Conservation (phyloP, 2,329 filamentous ascomycete species). For the Juglanconis sp. region DNA sequence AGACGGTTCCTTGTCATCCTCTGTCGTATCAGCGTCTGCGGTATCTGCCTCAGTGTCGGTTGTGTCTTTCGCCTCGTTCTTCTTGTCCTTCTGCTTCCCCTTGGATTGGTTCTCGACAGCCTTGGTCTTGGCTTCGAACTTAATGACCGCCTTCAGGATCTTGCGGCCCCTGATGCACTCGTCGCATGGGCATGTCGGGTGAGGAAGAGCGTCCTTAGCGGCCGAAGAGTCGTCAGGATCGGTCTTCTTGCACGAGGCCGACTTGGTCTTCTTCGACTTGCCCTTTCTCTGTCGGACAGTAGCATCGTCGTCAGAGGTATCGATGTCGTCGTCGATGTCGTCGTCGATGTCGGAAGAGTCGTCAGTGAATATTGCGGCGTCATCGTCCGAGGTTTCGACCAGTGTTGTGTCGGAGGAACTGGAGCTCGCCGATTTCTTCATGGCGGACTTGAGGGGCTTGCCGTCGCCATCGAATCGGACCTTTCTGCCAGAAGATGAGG, state of each 20-base stretch:
- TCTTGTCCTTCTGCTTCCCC: constrained; percentile 22
- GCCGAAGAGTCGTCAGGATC: constrained; percentile 15
- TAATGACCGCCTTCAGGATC: constrained; percentile 21
- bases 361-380: constrained; percentile 7
- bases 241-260: constrained; percentile 9
- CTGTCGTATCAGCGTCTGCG: constrained; percentile 1
- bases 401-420: constrained; percentile 18
- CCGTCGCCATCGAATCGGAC: constrained; percentile 38
- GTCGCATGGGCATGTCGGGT: constrained; percentile 33
- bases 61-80: background rate
- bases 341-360: constrained; percentile 10
- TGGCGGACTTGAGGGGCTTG: constrained; percentile 32
- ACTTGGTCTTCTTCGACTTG: constrained; percentile 18
- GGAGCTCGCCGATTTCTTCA: constrained; percentile 30
- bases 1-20: constrained; percentile 18
- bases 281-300: constrained; percentile 4
- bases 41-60: constrained; percentile 10
- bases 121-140: constrained; percentile 7
- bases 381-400: constrained; percentile 22
- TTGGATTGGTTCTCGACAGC: background rate
- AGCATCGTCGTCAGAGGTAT: constrained; percentile 12
- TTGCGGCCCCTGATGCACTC: constrained; percentile 28
- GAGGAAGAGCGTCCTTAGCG: constrained; percentile 30
- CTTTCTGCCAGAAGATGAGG: constrained; percentile 31
- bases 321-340: constrained; percentile 6